Evolutionary conservation across 208 protist genomes (phyloP), one percentile per base, ranked within the genome.

Genomic region (Acanthamoeba castellanii): DNA sequence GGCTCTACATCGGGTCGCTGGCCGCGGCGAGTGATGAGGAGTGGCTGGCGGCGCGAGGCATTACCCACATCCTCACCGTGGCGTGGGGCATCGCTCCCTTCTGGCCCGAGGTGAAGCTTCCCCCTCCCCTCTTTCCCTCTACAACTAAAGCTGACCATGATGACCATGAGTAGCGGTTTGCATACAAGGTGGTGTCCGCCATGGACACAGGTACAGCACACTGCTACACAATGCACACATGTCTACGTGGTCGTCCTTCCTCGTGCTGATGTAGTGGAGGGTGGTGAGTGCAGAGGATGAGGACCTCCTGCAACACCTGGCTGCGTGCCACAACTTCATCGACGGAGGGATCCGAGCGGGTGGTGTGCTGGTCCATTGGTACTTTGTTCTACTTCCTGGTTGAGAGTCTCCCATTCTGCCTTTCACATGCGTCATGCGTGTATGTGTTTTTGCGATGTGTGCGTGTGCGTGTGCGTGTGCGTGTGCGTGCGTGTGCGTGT

Each of bases 251-350:
- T 74, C 22, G 32, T 20, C n/a, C 14, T 25, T 16, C 16, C 16
- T 42, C 1, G 16, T 37, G 9, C 32, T 81, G 1, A 81, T 81
- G 16, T 22, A 55, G 1, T 20, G 50, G 7, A 6, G 14, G 50
- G 8, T n/a, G 59, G 52, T 14, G 52, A 3, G n/a, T 3, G 37
- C 72, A 81, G 72, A 81, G 72, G 72, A 81, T 30, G 72, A 32
- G 37, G 72, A 81, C 20, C 72, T 81, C 32, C 13, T 81, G 72
- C 72, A 81, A 45, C 72, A 81, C 20, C 20, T 81, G 72, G 37
- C 72, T 25, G 72, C 72, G 0, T 81, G 72, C 32, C 72, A 81
- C 22, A 25, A 45, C 25, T 81, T 81, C 72, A 81, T 81, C 72
- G 72, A 81, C 2, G 34, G n/a, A 45, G 72, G 72, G 14, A 45